Evolutionary conservation across 768 basidiomycete genomes (phyloP).

Genomic region (Suillus americanus): DNA sequence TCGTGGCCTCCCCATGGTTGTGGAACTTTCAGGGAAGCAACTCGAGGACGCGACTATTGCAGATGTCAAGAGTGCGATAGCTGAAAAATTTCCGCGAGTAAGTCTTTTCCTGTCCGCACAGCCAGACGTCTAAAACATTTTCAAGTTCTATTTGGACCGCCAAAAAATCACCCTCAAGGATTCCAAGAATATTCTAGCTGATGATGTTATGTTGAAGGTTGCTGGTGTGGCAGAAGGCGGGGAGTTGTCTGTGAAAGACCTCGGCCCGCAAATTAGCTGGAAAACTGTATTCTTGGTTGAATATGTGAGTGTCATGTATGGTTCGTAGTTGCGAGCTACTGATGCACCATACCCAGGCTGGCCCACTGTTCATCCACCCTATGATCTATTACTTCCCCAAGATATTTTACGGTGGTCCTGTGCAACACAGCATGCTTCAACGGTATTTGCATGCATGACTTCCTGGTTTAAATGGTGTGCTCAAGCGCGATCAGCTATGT

Average conservation of each 20-base stretch:
- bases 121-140: constrained; percentile 5
- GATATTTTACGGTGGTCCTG: constrained; percentile 66
- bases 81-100: constrained; percentile 53
- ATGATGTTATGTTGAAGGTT: constrained; percentile 58
- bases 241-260: constrained; percentile 81
- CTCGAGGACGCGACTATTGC: constrained; percentile 53
- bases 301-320: constrained; percentile 67
- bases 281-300: constrained; percentile 86
- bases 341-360: constrained; percentile 48
- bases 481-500: constrained; percentile 48
- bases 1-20: constrained; percentile 47
- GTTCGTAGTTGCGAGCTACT: constrained; percentile 6
- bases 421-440: constrained; percentile 77
- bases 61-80: constrained; percentile 69
- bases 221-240: constrained; percentile 59
- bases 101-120: constrained; percentile 14
- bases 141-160: constrained; percentile 67
- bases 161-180: constrained; percentile 72
- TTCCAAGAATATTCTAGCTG: constrained; percentile 59
- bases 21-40: constrained; percentile 48
- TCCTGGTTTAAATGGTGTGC: neutral
- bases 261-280: constrained; percentile 91
- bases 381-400: constrained; percentile 72
- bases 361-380: constrained; percentile 89
- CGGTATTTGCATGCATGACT: constrained; percentile 43